These are phyloP conservation scores for Microsporum canis DNA, from an alignment of 2,329 filamentous ascomycete species.

Conservation along the genomic window DNA sequence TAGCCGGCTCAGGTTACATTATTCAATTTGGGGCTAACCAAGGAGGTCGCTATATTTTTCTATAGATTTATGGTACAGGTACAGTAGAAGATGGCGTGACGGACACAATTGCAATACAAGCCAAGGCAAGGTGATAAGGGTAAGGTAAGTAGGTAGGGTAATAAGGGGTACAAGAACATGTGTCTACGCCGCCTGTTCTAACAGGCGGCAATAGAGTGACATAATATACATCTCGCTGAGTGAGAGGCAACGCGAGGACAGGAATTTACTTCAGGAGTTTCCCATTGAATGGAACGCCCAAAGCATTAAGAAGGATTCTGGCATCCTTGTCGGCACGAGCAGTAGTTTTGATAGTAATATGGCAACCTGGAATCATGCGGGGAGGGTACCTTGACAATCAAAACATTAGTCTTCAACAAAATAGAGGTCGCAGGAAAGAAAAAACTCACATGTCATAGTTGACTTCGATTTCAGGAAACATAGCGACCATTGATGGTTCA, in stretches of 20 bases:
- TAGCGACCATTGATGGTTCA: constrained; percentile 58
- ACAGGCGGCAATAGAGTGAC: neutral
- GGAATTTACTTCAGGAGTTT: constrained; percentile 48
- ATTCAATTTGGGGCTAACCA: neutral
- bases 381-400: constrained; percentile 44
- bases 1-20: too few relatives aligned
- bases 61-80: neutral
- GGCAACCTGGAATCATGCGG: constrained; percentile 72
- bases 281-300: constrained; percentile 74
- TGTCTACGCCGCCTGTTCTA: neutral
- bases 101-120: neutral
- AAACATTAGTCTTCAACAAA: neutral
- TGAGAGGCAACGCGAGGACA: neutral
- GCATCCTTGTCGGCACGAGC: constrained; percentile 79
- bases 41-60: neutral
- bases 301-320: constrained; percentile 57
- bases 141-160: neutral
- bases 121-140: neutral
- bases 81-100: neutral
- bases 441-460: constrained; percentile 76
- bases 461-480: constrained; percentile 88
- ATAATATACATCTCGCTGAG: neutral
- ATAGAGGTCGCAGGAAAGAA: neutral
- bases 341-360: constrained; percentile 73
- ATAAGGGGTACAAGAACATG: neutral